phyloP scores from a whole-genome alignment of 805 yeast genomes.

The Saccharomycopsis sp. region DNA sequence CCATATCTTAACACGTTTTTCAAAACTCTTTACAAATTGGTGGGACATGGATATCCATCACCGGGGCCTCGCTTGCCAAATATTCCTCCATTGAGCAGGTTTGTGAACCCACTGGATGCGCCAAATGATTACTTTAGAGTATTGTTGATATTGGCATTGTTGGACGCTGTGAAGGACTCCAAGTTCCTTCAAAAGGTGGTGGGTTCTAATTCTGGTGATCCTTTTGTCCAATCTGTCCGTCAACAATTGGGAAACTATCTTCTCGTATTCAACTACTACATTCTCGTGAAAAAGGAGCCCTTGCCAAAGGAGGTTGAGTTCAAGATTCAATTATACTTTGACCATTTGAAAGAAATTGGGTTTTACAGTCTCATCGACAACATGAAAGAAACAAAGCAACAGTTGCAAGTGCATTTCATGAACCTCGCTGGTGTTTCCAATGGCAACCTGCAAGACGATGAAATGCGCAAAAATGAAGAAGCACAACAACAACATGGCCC shows the following conservation, averaged over 20 bases:
- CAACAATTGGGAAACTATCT: slow-evolving; percentile 30
- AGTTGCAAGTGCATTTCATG: slow-evolving; percentile 26
- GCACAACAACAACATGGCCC: slow-evolving; percentile 11
- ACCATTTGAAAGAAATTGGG: slow-evolving; percentile 24
- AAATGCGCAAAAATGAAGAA: slow-evolving; percentile 5
- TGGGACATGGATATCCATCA: slow-evolving; percentile 57
- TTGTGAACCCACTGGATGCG: slow-evolving; percentile 40
- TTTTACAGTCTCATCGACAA: slow-evolving; percentile 30
- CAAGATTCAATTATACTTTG: slow-evolving; percentile 38
- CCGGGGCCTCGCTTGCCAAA: slow-evolving; percentile 24
- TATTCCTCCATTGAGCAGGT: slow-evolving; percentile 40
- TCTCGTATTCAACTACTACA: slow-evolving; percentile 62
- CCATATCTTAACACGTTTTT: slow-evolving; percentile 22
- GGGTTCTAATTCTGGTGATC: slow-evolving; percentile 21
- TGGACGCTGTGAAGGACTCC: slow-evolving; percentile 25
- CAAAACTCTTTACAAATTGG: slow-evolving; percentile 39
- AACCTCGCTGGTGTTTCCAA: slow-evolving; percentile 3
- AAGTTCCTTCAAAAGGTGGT: not conserved
- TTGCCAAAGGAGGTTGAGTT: slow-evolving; percentile 56
- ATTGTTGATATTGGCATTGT: slow-evolving; percentile 39
- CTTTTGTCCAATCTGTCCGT: not conserved
- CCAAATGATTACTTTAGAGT: slow-evolving; percentile 67
- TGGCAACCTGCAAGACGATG: slow-evolving; percentile 18
- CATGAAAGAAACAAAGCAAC: slow-evolving; percentile 36
- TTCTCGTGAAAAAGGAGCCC: slow-evolving; percentile 50